phyloP scores from a whole-genome alignment of 2,329 filamentous ascomycete species.

The Aureobasidium musti region DNA sequence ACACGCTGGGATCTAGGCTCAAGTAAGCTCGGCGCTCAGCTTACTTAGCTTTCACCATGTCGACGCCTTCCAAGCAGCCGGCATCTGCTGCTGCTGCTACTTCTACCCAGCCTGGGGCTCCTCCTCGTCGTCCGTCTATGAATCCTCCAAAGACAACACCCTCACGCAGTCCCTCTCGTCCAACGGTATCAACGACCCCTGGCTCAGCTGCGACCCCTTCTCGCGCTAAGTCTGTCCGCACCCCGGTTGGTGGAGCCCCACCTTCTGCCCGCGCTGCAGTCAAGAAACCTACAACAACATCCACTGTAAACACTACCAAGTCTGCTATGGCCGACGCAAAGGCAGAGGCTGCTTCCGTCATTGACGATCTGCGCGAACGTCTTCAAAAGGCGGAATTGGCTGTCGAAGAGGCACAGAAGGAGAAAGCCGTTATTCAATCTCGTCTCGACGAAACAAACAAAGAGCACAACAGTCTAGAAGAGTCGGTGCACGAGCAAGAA shows the following conservation, averaged over 20 bases:
- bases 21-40: slow-evolving; percentile 25
- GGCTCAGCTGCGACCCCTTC: slow-evolving; percentile 27
- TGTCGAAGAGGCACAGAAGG: slow-evolving; percentile 68
- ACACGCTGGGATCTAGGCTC: slow-evolving; percentile 18
- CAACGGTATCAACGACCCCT: slow-evolving; percentile 13
- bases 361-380: slow-evolving; percentile 83
- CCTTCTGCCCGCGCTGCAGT: slow-evolving; percentile 73
- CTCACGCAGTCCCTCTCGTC: slow-evolving; percentile 28
- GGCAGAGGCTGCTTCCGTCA: slow-evolving; percentile 73
- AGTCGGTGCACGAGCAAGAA: slow-evolving; percentile 81
- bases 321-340: slow-evolving; percentile 63
- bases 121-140: slow-evolving; percentile 30
- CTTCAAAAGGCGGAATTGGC: slow-evolving; percentile 76
- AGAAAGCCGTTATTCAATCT: slow-evolving; percentile 79
- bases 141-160: slow-evolving; percentile 29
- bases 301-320: slow-evolving; percentile 27
- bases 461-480: slow-evolving; percentile 85
- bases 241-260: slow-evolving; percentile 52
- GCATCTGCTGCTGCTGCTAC: slow-evolving; percentile 29
- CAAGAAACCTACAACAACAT: slow-evolving; percentile 52
- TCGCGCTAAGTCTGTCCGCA: slow-evolving; percentile 63
- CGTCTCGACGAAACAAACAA: slow-evolving; percentile 80
- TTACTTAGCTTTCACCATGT: slow-evolving; percentile 30
- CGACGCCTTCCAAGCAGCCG: slow-evolving; percentile 30
- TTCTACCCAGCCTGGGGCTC: slow-evolving; percentile 11